A percentile compares a stretch with the other conserved stretches of the same genome.
Conservation (phyloP, 1,284 basidiomycete species). For the Pyrrhoderma lamaoense region DNA sequence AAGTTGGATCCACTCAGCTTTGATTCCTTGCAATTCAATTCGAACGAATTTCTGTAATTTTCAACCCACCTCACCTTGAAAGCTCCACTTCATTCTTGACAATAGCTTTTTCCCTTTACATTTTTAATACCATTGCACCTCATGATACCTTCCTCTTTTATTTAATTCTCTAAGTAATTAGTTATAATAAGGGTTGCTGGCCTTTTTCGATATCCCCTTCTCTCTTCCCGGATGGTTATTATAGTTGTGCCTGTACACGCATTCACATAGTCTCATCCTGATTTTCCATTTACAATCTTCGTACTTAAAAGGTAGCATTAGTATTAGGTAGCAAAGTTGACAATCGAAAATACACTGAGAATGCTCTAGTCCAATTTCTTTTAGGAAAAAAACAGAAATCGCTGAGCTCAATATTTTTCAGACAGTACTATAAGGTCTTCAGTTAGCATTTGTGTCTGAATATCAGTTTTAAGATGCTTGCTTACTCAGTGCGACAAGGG, state of each 20-base stretch:
- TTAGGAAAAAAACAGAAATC: too few species aligned
- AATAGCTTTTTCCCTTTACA: too few species aligned
- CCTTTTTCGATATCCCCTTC: not conserved
- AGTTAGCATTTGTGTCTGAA: not conserved
- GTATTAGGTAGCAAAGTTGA: too few species aligned
- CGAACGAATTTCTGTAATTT: conserved; percentile 15
- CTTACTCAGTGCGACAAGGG: conserved; percentile 72
- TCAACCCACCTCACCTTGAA: not conserved
- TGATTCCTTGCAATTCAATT: conserved; percentile 17
- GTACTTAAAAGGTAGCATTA: too few species aligned
- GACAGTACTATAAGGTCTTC: conserved; percentile 36
- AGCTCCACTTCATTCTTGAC: too few species aligned
- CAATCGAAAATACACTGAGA: too few species aligned
- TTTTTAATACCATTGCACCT: conserved; percentile 1
- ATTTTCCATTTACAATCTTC: too few species aligned
- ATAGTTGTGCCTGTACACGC: not conserved
- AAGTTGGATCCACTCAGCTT: conserved; percentile 13
- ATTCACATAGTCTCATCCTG: too few species aligned
- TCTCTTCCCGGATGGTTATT: not conserved
- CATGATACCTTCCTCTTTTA: conserved; percentile 1
- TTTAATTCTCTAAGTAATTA: too few species aligned
- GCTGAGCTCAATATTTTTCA: conserved; percentile 42
- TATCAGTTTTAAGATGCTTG: conserved; percentile 11
- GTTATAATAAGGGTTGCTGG: not conserved
- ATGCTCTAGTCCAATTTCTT: too few species aligned